Conservation (phyloP, 2,329 filamentous ascomycete species). For the Nothopassalora personata region DNA sequence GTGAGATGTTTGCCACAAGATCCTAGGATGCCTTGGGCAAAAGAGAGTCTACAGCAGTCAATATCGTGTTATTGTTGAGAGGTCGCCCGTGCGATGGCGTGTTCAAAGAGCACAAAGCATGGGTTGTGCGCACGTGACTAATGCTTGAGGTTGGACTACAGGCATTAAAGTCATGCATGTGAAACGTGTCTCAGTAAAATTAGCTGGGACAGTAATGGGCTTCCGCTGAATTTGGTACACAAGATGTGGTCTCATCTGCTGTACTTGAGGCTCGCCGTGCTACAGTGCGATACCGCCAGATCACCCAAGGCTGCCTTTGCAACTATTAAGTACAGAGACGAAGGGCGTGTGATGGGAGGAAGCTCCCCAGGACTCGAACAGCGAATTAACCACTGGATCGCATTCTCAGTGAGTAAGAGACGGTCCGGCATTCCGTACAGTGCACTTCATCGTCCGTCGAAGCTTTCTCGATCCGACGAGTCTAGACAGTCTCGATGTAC, state of each 20-base stretch:
- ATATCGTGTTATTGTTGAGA: not conserved
- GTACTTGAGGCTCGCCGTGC: no score
- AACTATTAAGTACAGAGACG: not conserved
- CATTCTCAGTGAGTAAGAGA: not conserved
- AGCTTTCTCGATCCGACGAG: not conserved
- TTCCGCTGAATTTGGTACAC: not conserved
- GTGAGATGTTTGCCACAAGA: not conserved
- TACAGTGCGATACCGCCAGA: no score
- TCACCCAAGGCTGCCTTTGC: no score
- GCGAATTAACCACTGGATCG: not conserved
- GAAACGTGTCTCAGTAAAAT: not conserved
- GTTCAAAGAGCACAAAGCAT: not conserved
- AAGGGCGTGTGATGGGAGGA: not conserved
- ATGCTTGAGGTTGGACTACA: not conserved
- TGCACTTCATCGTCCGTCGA: not conserved
- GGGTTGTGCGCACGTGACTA: not conserved
- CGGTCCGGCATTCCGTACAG: not conserved
- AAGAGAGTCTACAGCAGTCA: not conserved
- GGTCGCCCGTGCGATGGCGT: not conserved
- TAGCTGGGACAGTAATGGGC: not conserved
- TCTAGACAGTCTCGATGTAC: slow-evolving; percentile 37
- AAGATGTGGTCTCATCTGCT: not conserved
- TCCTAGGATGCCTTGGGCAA: not conserved
- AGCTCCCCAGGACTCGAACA: not conserved
- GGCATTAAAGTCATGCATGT: not conserved